These are phyloP conservation scores for Chlorophyllum brunneum DNA, from an alignment of 768 basidiomycete species.

Conservation along the genomic window DNA sequence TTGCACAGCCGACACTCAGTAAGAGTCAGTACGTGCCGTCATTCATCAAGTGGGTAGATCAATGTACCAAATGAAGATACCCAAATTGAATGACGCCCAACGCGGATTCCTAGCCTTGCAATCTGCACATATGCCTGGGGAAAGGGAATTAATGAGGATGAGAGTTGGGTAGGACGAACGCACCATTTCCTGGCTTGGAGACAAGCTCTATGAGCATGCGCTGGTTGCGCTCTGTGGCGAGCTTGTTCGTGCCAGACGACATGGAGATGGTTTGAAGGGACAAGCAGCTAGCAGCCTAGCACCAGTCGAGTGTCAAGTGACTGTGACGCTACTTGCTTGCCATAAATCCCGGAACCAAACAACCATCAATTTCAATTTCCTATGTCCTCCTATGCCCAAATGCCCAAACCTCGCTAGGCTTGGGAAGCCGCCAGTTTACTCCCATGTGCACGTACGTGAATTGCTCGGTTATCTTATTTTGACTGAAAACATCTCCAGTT, in stretches of 20 bases:
- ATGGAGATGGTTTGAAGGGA: constrained; percentile 20
- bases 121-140: constrained; percentile 83
- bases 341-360: not conserved
- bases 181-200: constrained; percentile 77
- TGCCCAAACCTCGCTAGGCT: not conserved
- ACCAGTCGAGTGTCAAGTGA: constrained; percentile 1
- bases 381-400: not conserved
- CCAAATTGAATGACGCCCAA: constrained; percentile 88
- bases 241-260: constrained; percentile 45
- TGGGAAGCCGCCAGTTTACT: not conserved
- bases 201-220: constrained; percentile 66
- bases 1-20: constrained; percentile 77
- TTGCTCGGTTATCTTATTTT: not conserved
- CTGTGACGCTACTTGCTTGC: constrained; percentile 4
- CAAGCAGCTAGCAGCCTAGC: too few relatives aligned
- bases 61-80: constrained; percentile 80
- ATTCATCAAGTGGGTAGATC: not conserved
- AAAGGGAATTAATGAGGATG: constrained; percentile 1
- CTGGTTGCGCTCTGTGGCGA: constrained; percentile 62
- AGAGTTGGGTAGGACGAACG: constrained; percentile 19
- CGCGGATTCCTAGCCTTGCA: constrained; percentile 83
- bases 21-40: not conserved
- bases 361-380: too few relatives aligned
- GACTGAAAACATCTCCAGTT: not conserved
- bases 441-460: constrained; percentile 5